phyloP scores from a whole-genome alignment of 2,329 filamentous ascomycete species.

The Aquanectria penicillioides region DNA sequence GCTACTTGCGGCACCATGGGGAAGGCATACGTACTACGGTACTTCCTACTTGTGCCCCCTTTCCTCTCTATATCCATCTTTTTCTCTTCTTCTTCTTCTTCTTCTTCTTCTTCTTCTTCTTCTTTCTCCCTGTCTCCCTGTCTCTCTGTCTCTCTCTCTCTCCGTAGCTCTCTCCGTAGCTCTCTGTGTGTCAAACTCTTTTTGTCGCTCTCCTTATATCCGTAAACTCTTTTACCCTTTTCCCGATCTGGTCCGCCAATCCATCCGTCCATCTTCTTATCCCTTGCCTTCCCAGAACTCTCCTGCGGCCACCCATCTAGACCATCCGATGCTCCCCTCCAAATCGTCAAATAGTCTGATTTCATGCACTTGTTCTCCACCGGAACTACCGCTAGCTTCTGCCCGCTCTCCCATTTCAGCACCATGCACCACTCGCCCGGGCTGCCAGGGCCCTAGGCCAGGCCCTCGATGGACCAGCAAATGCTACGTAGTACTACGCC shows the following conservation, averaged over 20 bases:
- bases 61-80: too few relatives aligned
- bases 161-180: too few relatives aligned
- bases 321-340: background rate
- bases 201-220: too few relatives aligned
- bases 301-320: background rate
- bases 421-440: background rate
- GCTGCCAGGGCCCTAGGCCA: conserved; percentile 5
- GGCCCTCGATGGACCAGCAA: conserved; percentile 13
- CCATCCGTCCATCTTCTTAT: too few relatives aligned
- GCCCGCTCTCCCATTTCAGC: too few relatives aligned
- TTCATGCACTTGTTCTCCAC: background rate
- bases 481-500: conserved; percentile 36
- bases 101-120: background rate
- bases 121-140: background rate
- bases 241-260: too few relatives aligned
- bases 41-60: too few relatives aligned
- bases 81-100: background rate
- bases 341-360: background rate
- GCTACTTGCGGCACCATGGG: background rate
- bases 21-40: background rate
- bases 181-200: too few relatives aligned
- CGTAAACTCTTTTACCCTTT: too few relatives aligned
- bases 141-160: too few relatives aligned
- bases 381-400: conserved; percentile 2
- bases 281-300: background rate